Evolutionary conservation across 352 stramenopile genomes (phyloP), one percentile per base, ranked within the genome.

Genomic region (Pythium periplocum): DNA sequence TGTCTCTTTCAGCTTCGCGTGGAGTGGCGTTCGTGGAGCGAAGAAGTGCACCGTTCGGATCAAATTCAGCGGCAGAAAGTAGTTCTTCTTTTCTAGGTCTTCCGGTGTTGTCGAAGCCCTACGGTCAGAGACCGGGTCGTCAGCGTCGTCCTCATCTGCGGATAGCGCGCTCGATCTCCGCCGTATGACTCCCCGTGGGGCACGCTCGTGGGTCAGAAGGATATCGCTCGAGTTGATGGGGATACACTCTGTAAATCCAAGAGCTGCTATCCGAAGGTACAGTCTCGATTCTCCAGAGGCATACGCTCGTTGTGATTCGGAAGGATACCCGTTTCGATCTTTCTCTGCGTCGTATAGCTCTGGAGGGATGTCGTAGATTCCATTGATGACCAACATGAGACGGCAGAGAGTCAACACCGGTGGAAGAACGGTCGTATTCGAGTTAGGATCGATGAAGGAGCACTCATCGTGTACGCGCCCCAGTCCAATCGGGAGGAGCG

Each of bases 1-100:
- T 4, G 77, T 89, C 26, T 93, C 83, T 44, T 87, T 86, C 11
- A 91, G 52, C 50, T 89, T 91, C 1, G 80, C 75, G 36, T 87
- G 69, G 3, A 93, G 66, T 2, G 78, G 76, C 2, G 83, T 93
- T 2, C 77, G 71, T 6, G 83, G 83, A 2, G 83, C 73, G 47
- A 89, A 89, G 59, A 90, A 90, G 46, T 84, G 75, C 34, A 91
- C 74, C 35, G 75, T 86, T 8, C 80, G 76, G 40, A 91, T 87
- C 55, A 93, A 64, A 26, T 88, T 86, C 11, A 87, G 70, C 26
- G 79, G 83, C 2, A 93, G 57, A 63, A 75, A 90, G 61, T 93
- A 93, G 53, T 86, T 87, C 3, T 68, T 50, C 7, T 66, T 37
- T 4, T 45, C 26, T 17, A 40, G 36, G n/a, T 26, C 17, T 26